A percentile compares a stretch with the other conserved stretches of the same genome.
Conservation (phyloP, 176 grass and related monocot genomes). For the Themeda triandra region DNA sequence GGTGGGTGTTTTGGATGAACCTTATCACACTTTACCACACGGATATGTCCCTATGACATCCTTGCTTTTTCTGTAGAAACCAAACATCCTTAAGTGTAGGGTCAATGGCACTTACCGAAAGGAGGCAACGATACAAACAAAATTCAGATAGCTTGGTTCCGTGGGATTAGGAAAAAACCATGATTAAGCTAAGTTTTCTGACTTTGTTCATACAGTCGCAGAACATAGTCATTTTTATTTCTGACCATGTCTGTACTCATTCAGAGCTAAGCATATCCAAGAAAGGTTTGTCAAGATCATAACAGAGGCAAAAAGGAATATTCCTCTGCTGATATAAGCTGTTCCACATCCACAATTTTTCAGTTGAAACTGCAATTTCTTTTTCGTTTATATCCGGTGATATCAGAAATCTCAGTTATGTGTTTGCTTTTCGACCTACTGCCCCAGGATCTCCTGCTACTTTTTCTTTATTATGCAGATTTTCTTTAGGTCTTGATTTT, state of each 20-base stretch:
- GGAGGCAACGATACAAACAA: neutral
- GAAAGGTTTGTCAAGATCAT: neutral
- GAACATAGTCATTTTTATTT: neutral
- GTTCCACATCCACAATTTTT: constrained; percentile 10
- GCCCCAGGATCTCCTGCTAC: constrained; percentile 21
- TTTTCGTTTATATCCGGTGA: neutral
- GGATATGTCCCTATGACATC: constrained; percentile 9
- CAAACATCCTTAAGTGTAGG: neutral
- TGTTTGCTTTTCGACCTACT: constrained; percentile 9
- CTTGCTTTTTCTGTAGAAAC: neutral
- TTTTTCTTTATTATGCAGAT: constrained; percentile 27
- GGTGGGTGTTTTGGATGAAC: constrained; percentile 22
- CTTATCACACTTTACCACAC: constrained; percentile 9
- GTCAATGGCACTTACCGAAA: neutral
- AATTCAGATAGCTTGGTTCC: neutral
- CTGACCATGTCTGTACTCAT: neutral
- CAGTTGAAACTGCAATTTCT: neutral
- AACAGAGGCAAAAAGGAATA: neutral
- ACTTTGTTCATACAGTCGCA: neutral
- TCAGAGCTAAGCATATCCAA: neutral
- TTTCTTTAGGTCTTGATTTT: constrained; percentile 28
- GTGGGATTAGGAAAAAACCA: neutral
- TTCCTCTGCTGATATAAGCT: neutral
- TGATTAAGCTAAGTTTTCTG: neutral
- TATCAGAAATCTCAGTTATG: constrained; percentile 12